Conservation (phyloP, 108 stramenopile species). For the Heterococcus sp. region DNA sequence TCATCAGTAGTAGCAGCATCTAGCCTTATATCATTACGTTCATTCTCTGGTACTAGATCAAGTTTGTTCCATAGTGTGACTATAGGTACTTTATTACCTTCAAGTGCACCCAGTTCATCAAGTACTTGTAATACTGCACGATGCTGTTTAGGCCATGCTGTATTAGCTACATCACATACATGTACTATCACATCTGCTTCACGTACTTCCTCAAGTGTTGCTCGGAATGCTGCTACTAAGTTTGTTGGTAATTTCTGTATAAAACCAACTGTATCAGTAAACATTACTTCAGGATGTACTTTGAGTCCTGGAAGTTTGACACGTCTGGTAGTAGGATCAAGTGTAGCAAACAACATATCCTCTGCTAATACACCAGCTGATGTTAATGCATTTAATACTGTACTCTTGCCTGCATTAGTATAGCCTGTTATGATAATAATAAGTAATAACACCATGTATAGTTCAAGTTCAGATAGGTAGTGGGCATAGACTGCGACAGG, state of each 20-base stretch:
- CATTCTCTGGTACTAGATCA: constrained; percentile 16
- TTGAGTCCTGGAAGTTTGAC: constrained; percentile 63
- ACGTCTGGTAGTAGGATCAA: constrained; percentile 92
- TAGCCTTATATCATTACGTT: not conserved
- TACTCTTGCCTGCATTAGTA: constrained; percentile 91
- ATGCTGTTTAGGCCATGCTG: constrained; percentile 40
- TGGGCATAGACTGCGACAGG: no score
- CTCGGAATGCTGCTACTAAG: constrained; percentile 89
- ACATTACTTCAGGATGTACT: constrained; percentile 84
- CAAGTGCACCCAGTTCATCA: constrained; percentile 31
- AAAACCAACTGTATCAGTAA: constrained; percentile 96
- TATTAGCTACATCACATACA: constrained; percentile 71
- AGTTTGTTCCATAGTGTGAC: constrained; percentile 54
- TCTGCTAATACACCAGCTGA: constrained; percentile 88
- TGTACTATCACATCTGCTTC: constrained; percentile 88
- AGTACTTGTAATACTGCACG: constrained; percentile 29
- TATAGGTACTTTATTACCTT: constrained; percentile 24
- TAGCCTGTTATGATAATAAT: no score
- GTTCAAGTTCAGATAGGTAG: no score
- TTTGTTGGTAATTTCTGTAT: constrained; percentile 94
- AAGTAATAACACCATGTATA: no score
- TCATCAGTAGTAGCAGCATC: not conserved
- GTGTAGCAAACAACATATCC: constrained; percentile 88
- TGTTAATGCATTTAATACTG: constrained; percentile 83
- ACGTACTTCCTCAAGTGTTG: constrained; percentile 83